phyloP scores from a whole-genome alignment of 805 yeast species.

The Candida rishiriensis region DNA sequence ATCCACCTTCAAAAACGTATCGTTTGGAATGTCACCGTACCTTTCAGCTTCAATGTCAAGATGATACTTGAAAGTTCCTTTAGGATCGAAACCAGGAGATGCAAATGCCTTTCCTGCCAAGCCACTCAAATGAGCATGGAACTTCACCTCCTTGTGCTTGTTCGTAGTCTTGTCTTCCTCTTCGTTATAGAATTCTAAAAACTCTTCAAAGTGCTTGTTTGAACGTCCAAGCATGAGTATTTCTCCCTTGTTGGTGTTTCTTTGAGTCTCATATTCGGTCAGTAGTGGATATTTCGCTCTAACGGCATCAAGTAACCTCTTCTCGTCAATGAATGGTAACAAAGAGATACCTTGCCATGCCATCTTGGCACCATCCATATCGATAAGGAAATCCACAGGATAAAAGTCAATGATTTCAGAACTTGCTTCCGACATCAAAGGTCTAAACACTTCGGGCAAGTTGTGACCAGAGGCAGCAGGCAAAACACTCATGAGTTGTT shows the following conservation, averaged over 20 bases:
- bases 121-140: constrained; percentile 49
- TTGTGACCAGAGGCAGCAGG: constrained; percentile 93
- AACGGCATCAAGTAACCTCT: constrained; percentile 64
- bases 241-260: constrained; percentile 71
- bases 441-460: constrained; percentile 75
- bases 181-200: constrained; percentile 41
- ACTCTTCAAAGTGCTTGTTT: constrained; percentile 44
- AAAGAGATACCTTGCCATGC: constrained; percentile 93
- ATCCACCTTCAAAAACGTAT: constrained; percentile 36
- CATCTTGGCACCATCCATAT: constrained; percentile 94
- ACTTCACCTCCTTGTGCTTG: constrained; percentile 27
- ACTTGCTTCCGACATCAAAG: constrained; percentile 71
- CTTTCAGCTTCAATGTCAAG: constrained; percentile 28
- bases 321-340: constrained; percentile 85
- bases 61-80: constrained; percentile 39
- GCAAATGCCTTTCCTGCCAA: constrained; percentile 52
- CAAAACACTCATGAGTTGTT: constrained; percentile 89
- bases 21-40: constrained; percentile 40
- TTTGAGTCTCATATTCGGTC: constrained; percentile 58
- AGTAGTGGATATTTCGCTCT: constrained; percentile 57
- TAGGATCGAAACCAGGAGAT: constrained; percentile 32
- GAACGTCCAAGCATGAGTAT: constrained; percentile 62
- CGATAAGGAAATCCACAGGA: constrained; percentile 83
- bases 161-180: constrained; percentile 8
- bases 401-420: constrained; percentile 89